Base-by-base conservation (phyloP, 495 filamentous ascomycete genomes). In the Hypomontagnella submonticulosa region DNA sequence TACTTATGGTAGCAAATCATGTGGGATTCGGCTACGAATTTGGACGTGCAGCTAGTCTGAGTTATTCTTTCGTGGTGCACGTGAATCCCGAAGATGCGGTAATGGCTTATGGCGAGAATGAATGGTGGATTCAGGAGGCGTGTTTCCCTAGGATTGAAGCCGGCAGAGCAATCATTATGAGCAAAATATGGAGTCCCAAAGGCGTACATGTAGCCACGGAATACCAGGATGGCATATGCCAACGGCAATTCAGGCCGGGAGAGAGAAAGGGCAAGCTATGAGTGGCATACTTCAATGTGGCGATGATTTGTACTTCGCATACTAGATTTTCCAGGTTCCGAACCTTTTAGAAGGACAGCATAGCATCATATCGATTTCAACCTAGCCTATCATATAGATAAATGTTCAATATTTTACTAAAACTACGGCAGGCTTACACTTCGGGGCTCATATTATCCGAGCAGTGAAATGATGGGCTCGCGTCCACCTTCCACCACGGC, bases 71-170 rank as follows among this genome's bases (percentile, higher is more conserved):
- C 36, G 81, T 88, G 10, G 78, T 92, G 37, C 88, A 91, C 70
- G 73, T 72, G 7, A 75, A 89, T 48, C 70, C 73, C 8, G 69
- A 74, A 11, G 71, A 78, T 42, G 74, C 75, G 6, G 73, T 80
- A n/a, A 79, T 83, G 75, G 32, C 50, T 6, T 70, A 73, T 16
- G 66, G 57, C 37, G 66, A 61, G 32, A 69, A 81, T 40, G 83
- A 82, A 44, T 91, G 89, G 89, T 91, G 88, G 76, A 72, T 87
- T 19, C 87, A 91, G 74, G 89, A 92, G 74, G 81, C 80, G 4
- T 84, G 81, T 75, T 86, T 85, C 38, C 83, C 83, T 9, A 73
- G 85, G 19, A 77, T 81, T 4, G 84, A 76, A 12, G 79, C 80
- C 8, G 88, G 87, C 10, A 77, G 88, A 49, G 87, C 77, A 1